phyloP scores from a whole-genome alignment of 306 rosid species.

The Sechiopsis laciniata region DNA sequence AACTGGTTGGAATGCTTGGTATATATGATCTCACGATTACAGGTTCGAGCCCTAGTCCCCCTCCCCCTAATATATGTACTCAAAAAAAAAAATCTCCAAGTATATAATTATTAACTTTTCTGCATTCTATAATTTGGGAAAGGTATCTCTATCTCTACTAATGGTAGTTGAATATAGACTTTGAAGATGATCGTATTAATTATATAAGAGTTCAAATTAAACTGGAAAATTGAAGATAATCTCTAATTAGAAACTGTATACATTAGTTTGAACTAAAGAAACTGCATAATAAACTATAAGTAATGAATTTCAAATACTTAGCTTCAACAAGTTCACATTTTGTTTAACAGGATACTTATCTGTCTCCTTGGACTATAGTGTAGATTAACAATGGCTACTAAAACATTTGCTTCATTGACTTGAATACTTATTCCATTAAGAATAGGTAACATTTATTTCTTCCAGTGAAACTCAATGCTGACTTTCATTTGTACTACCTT shows the following conservation, averaged over 20 bases:
- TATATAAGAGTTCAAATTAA: not conserved
- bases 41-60: too few species aligned
- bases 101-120: not conserved
- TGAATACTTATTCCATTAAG: too few species aligned
- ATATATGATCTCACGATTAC: too few species aligned
- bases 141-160: not conserved
- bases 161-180: conserved; percentile 2
- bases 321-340: not conserved
- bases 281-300: not conserved
- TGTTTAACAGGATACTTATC: not conserved
- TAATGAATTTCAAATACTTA: not conserved
- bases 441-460: too few species aligned
- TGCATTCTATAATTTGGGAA: not conserved
- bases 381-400: not conserved
- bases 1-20: too few species aligned
- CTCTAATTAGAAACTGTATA: not conserved
- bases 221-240: not conserved
- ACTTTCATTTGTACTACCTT: too few species aligned
- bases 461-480: too few species aligned
- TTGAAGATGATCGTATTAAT: not conserved
- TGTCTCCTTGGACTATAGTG: not conserved
- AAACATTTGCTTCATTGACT: not conserved
- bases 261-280: not conserved
- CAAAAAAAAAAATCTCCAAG: too few species aligned
- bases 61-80: too few species aligned